Base-by-base conservation (phyloP, 2,329 filamentous ascomycete species). In the Calonectria fujianensis region DNA sequence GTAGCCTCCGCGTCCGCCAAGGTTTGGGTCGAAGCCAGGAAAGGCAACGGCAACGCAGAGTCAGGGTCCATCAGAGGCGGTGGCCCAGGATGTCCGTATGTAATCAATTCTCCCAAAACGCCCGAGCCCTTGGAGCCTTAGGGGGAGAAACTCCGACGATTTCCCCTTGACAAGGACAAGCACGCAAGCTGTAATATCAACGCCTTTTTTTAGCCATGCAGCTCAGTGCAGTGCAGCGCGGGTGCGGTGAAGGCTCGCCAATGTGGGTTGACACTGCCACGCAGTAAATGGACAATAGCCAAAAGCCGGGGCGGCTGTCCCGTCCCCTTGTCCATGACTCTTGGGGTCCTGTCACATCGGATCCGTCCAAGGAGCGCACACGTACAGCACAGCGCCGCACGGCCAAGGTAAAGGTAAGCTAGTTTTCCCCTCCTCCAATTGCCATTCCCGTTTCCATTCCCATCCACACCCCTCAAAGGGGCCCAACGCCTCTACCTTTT, bases 381-480 rank as follows among this genome's bases (percentile, higher is more conserved):
- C 32, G 57, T 41, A 29, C 57, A 63, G 57, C 57, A 63, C 37
- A 63, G 57, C 57, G 57, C 57, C 57, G 57, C 57, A 63, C 57
- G 57, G 57, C 35, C 57, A 69, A 69, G 51, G 35, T 41, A 70
- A 64, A 61, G 50, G 59, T 71, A 71, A 61, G 59, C 41, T 65
- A 71, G 59, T 64, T 65, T 63, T 61, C 69, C 59, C 61, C 41
- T 50, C 61, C 27, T 50, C 61, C 61, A 65, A 65, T 65, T 65
- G 61, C 61, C 61, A 66, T 71, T 66, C 59, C 69, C 59, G 57
- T 20, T 57, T n/a, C 35, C 69, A 54, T 70, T 70, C 59, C 67
- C 61, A 72, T 68, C 70, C 67, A 66, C 70, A 57, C 73, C 51
- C 75, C 65, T 77, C 74, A 29, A 77, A 80, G 73, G 74, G 78